A percentile compares a stretch with the other conserved stretches of the same genome.
Conservation (phyloP, 768 basidiomycete genomes). For the Zangia roseola region DNA sequence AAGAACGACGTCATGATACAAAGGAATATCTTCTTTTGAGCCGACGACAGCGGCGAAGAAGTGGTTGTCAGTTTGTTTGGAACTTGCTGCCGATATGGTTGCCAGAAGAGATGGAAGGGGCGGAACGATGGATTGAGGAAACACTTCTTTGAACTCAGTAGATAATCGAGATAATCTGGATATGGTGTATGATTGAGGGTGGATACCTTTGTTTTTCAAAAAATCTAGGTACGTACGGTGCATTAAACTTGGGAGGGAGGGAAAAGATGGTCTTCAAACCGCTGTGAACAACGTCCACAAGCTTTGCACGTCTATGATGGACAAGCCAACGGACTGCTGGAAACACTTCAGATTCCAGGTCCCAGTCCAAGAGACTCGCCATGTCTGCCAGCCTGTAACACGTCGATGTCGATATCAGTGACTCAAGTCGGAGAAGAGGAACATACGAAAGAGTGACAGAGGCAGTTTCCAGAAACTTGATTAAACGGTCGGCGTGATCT, state of each 20-base stretch:
- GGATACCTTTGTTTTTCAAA: background rate
- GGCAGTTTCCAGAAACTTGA: slow-evolving; percentile 73
- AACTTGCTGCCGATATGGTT: slow-evolving; percentile 65
- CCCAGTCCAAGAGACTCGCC: slow-evolving; percentile 79
- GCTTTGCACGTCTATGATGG: slow-evolving; percentile 83
- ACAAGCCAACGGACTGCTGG: slow-evolving; percentile 93
- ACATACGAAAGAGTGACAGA: slow-evolving; percentile 77
- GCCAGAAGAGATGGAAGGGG: slow-evolving; percentile 74
- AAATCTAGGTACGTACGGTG: slow-evolving; percentile 51
- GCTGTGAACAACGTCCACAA: slow-evolving; percentile 81
- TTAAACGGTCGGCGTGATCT: slow-evolving; percentile 64
- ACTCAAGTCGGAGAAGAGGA: background rate
- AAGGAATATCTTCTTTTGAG: slow-evolving; percentile 59
- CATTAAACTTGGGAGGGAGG: slow-evolving; percentile 61
- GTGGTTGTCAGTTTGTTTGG: slow-evolving; percentile 63
- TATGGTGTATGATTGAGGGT: background rate
- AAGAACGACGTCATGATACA: slow-evolving; percentile 79
- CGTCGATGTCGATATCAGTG: background rate
- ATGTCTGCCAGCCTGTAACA: slow-evolving; percentile 67
- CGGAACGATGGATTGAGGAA: slow-evolving; percentile 59
- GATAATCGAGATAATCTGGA: slow-evolving; percentile 42
- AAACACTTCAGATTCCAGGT: slow-evolving; percentile 78
- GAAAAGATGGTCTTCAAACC: slow-evolving; percentile 82
- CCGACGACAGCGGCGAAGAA: slow-evolving; percentile 81
- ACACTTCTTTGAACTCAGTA: slow-evolving; percentile 58